Base-by-base conservation (phyloP, 805 yeast species). In the Alloascoidea hylecoeti region DNA sequence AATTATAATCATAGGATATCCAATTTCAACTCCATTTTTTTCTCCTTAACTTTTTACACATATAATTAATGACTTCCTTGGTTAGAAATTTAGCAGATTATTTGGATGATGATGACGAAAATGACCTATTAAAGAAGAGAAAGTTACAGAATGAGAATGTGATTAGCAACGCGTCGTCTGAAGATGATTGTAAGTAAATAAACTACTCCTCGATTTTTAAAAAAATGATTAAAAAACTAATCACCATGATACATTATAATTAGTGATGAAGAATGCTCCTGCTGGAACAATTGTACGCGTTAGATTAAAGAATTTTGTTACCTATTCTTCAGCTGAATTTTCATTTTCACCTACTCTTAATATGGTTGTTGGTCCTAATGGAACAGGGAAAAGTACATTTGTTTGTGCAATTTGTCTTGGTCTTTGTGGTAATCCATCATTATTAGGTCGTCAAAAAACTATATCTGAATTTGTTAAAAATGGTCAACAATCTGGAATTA, bases 321-420 rank as follows among this genome's bases (percentile, higher is more conserved):
- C 84, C 1, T 78, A 76, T 51, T 46, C 70, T 2, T 57, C 66
- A 37, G 76, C 76, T 1, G 78, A 72, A 51, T 85, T 84, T 55
- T 64, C 66, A 32, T 67, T 89, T 40, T 80, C 89, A 0, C 96
- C 96, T 0, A 65, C 78, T 2, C 64, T 92, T 51, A 92, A 92
- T 52, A 74, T 92, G 78, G 81, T 92, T 41, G 79, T 92, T 38
- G 98, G 96, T 0, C 96, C 96, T 9, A 92, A 92, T 53, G 99
- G 99, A 27, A 73, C 95, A 0, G 98, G 98, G 4, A 92, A 92
- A 50, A 78, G 92, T 30, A 85, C 97, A 0, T 72, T 92, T 49
- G 88, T 92, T 3, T 83, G 96, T 42, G 97, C 96, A 0, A 72
- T 89, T 1, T 89, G 95, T 51, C 63, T 92, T 23, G 95, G 96